Conservation (phyloP, 371 early-diverging fungal genomes). For the Rhizomucor miehei region DNA sequence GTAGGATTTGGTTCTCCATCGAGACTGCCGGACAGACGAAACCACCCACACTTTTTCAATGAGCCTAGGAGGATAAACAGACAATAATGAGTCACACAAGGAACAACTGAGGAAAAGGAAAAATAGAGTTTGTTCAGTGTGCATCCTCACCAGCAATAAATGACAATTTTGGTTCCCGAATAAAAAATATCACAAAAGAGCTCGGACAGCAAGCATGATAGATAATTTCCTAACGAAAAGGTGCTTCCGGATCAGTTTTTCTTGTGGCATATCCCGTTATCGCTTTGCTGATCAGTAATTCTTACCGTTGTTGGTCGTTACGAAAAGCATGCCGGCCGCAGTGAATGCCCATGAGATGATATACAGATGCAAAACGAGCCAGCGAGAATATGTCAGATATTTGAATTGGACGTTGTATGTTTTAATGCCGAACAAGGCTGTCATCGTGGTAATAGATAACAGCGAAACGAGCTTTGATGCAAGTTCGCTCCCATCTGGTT, state of each 20-base stretch:
- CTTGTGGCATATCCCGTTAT: not conserved
- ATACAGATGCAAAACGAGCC: slow-evolving; percentile 38
- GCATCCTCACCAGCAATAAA: slow-evolving; percentile 26
- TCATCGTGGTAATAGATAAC: slow-evolving; percentile 31
- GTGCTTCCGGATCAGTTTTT: not conserved
- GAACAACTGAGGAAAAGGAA: not conserved
- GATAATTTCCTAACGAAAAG: slow-evolving; percentile 17
- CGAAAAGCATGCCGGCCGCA: slow-evolving; percentile 34
- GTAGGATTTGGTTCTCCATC: slow-evolving; percentile 35
- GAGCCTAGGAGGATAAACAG: slow-evolving; percentile 9
- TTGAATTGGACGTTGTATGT: slow-evolving; percentile 32
- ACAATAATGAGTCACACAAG: slow-evolving; percentile 1
- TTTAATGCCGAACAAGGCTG: slow-evolving; percentile 45
- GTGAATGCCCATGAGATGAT: slow-evolving; percentile 47
- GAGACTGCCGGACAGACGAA: slow-evolving; percentile 21
- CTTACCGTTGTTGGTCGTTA: slow-evolving; percentile 41
- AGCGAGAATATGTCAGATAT: slow-evolving; percentile 36
- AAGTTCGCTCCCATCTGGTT: slow-evolving; percentile 31
- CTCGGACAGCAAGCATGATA: slow-evolving; percentile 27
- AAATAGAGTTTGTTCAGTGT: not conserved
- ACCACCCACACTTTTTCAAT: slow-evolving; percentile 39
- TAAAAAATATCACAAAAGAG: slow-evolving; percentile 32
- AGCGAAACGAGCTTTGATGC: slow-evolving; percentile 38
- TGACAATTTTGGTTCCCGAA: slow-evolving; percentile 27
- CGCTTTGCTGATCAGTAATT: not conserved